Conservation (phyloP, 2,329 filamentous ascomycete species). For the Bipolaris zeicola region DNA sequence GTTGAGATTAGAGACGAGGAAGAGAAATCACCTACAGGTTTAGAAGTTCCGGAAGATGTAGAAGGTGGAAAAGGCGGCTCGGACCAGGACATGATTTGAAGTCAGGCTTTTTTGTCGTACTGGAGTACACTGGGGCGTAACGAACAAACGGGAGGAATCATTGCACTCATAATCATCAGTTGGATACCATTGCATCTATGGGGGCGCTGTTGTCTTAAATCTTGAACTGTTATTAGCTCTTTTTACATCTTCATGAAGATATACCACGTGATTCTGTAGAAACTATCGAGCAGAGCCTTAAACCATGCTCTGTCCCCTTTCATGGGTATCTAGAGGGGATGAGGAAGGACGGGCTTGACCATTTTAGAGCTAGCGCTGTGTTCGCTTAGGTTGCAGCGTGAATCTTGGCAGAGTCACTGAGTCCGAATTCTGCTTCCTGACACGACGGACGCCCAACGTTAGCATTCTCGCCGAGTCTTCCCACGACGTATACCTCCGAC, state of each 20-base stretch:
- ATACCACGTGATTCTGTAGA: background rate
- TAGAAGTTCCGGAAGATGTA: constrained; percentile 11
- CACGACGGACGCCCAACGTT: constrained; percentile 27
- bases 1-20: constrained; percentile 21
- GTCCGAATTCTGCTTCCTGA: constrained; percentile 23
- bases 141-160: background rate
- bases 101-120: too few species aligned
- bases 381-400: constrained; percentile 22
- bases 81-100: constrained; percentile 28
- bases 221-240: background rate
- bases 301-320: background rate
- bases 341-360: constrained; percentile 3
- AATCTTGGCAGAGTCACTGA: constrained; percentile 30
- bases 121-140: background rate
- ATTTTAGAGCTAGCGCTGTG: constrained; percentile 14
- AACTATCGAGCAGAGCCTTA: too few species aligned
- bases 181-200: constrained; percentile 22
- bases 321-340: background rate
- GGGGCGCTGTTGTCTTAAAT: background rate
- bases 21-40: constrained; percentile 19
- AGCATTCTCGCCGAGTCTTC: constrained; percentile 21
- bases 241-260: background rate
- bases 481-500: constrained; percentile 18
- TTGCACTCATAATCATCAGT: constrained; percentile 24
- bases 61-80: constrained; percentile 14